Base-by-base conservation (phyloP, 768 basidiomycete genomes). In the Mycena chlorophos region DNA sequence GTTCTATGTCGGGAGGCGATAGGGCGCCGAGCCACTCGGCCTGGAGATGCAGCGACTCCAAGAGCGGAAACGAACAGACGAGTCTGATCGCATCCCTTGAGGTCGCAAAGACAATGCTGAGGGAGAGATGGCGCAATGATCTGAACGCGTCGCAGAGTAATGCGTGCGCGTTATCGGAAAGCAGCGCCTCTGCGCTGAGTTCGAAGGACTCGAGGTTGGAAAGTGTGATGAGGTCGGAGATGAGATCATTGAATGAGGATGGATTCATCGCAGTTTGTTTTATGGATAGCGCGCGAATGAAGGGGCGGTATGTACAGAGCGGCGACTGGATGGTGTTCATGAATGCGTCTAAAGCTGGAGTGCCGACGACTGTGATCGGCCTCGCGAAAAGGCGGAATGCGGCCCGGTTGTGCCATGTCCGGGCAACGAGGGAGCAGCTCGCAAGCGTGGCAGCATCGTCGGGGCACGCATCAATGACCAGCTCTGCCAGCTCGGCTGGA, bases 401-500 rank as follows among this genome's bases (percentile, higher is more conserved):
- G 45, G 60, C 52, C 16, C 53, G 60, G 3, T 43, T 52, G 42
- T 55, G 60, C 56, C 56, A 62, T 31, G 53, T 51, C 22, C 51
- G 56, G 50, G 50, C 57, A 51, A 61, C 56, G 37, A 57, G 40
- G 23, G 52, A 52, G 54, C 56, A 62, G 53, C 54, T 57, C 34
- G 51, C 28, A 19, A 58, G 16, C 14, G 60, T 55, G 14, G 45
- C 13, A n/a, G 5, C 31, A 17, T 17, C 20, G 40, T 3, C 16
- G 12, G 27, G 51, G 26, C 28, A 52, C 23, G 50, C 60, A 57
- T 37, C 60, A 48, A 62, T 57, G 25, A 62, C 42, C 27, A 49
- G 51, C 37, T 62, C 60, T 17, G 54, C 60, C 22, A 62, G 28
- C 51, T 62, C 60, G 27, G 56, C 43, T 49, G 56, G 60, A 4